These are phyloP conservation scores for Geum urbanum DNA, from an alignment of 306 rosid species.

Conservation along the genomic window DNA sequence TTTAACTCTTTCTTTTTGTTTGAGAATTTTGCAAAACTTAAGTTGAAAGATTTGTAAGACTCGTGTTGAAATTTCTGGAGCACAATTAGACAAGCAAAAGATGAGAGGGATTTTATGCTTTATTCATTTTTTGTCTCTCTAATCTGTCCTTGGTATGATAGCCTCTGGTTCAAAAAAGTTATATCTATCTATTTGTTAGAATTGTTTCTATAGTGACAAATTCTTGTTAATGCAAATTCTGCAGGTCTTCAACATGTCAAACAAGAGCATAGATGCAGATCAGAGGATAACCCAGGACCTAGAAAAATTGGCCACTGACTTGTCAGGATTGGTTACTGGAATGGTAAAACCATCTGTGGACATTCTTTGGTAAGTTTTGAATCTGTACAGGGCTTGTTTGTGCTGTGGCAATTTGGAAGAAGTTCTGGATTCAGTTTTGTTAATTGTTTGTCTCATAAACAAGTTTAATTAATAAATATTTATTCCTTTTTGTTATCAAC, in stretches of 20 bases:
- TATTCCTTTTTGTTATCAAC: constrained; percentile 14
- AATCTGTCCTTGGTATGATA: no score
- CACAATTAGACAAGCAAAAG: no score
- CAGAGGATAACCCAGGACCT: constrained; percentile 93
- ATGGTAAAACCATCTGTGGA: constrained; percentile 95
- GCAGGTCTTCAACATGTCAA: constrained; percentile 91
- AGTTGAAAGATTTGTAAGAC: neutral
- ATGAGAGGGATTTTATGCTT: no score
- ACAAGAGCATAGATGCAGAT: constrained; percentile 81
- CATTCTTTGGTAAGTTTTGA: constrained; percentile 74
- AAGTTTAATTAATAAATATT: neutral
- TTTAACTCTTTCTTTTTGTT: neutral
- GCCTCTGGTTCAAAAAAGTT: no score
- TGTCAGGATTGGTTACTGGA: constrained; percentile 96
- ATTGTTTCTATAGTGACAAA: constrained; percentile 11
- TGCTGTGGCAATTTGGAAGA: neutral
- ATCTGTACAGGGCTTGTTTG: neutral
- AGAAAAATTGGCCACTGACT: constrained; percentile 81
- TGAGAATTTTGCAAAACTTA: neutral
- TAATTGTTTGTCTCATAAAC: neutral
- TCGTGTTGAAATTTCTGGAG: no score
- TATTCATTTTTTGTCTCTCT: no score
- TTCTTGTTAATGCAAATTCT: constrained; percentile 33
- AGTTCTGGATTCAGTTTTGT: neutral
- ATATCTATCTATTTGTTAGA: neutral